phyloP scores from a whole-genome alignment of 2,329 filamentous ascomycete species.

The Penicillium sp. region DNA sequence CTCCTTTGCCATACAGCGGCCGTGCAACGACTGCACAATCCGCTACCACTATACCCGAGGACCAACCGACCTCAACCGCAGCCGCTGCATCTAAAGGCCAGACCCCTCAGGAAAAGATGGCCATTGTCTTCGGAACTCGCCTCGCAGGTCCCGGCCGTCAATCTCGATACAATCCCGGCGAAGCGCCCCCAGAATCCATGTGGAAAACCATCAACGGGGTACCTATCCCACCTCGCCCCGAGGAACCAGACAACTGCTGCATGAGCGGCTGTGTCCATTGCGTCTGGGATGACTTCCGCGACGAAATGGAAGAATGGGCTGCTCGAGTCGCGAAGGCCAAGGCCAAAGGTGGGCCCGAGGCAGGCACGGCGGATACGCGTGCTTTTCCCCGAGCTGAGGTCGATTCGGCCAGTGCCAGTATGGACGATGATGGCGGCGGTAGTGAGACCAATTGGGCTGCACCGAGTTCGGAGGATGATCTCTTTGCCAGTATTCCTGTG shows the following conservation, averaged over 20 bases:
- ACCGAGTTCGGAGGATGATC: slow-evolving; percentile 53
- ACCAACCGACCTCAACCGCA: slow-evolving; percentile 15
- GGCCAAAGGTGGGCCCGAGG: slow-evolving; percentile 33
- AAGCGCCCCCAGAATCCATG: slow-evolving; percentile 60
- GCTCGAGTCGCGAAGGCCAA: slow-evolving; percentile 64
- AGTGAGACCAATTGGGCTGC: slow-evolving; percentile 67
- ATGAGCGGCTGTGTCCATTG: slow-evolving; percentile 99
- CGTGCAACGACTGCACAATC: slow-evolving; percentile 22
- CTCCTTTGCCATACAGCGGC: slow-evolving; percentile 27
- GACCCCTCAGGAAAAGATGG: slow-evolving; percentile 51
- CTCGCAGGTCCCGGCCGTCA: slow-evolving; percentile 71
- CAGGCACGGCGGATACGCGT: slow-evolving; percentile 32
- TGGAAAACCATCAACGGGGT: slow-evolving; percentile 70
- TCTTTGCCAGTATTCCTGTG: slow-evolving; percentile 81
- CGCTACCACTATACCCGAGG: slow-evolving; percentile 15
- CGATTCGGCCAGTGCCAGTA: slow-evolving; percentile 57
- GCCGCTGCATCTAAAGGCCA: slow-evolving; percentile 19
- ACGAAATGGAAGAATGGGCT: slow-evolving; percentile 91
- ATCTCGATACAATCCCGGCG: slow-evolving; percentile 56
- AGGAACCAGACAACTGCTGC: slow-evolving; percentile 96
- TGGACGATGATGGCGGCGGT: slow-evolving; percentile 80
- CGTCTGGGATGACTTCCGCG: slow-evolving; percentile 89
- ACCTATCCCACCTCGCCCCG: slow-evolving; percentile 76
- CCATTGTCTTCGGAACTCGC: slow-evolving; percentile 79
- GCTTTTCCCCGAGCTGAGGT: slow-evolving; percentile 43